Evolutionary conservation across 2,329 filamentous ascomycete genomes (phyloP).

Genomic region (Aureobasidium leucospermi): DNA sequence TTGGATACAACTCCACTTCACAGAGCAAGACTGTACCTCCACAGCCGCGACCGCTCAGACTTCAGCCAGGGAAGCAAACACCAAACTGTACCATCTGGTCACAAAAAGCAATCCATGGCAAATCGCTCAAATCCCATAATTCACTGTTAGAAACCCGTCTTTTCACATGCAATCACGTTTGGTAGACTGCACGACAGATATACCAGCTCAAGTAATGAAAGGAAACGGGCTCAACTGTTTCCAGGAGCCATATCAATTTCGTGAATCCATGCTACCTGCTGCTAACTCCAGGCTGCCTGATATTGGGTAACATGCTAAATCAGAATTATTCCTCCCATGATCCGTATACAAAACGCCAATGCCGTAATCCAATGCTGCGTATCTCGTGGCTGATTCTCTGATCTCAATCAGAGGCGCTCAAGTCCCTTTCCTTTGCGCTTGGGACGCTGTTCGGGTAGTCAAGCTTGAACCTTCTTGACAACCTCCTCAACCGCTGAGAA

Average conservation of each 20-base stretch:
- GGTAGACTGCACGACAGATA: background rate
- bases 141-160: background rate
- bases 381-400: background rate
- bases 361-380: constrained; percentile 11
- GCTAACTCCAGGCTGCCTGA: background rate
- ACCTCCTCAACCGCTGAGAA: constrained; percentile 67
- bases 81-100: too few relatives aligned
- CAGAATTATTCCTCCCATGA: background rate
- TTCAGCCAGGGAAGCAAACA: too few relatives aligned
- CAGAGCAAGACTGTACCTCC: background rate
- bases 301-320: constrained; percentile 1
- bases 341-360: background rate
- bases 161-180: background rate
- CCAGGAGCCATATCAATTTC: constrained; percentile 10
- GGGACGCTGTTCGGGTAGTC: background rate
- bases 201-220: background rate
- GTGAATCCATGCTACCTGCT: constrained; percentile 8
- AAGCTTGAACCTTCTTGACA: constrained; percentile 70
- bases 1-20: too few relatives aligned
- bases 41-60: background rate
- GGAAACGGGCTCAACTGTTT: constrained; percentile 7
- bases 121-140: too few relatives aligned
- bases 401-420: background rate
- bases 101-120: too few relatives aligned
- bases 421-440: background rate